Conservation (phyloP, 371 early-diverging fungal genomes). For the Actinomortierella wolfii region DNA sequence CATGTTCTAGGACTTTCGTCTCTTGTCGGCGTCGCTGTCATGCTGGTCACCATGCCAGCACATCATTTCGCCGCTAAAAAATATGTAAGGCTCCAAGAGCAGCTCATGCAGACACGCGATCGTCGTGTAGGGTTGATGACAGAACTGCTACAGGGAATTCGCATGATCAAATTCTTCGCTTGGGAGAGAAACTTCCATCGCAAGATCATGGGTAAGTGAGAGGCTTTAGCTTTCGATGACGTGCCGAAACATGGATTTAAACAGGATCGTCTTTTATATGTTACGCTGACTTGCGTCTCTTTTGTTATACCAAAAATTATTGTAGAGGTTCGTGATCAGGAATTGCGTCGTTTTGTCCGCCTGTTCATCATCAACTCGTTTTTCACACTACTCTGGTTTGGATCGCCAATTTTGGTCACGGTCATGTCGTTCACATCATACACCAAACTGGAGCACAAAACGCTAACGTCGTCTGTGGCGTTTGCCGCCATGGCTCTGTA, state of each 20-base stretch:
- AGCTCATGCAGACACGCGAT: slow-evolving; percentile 58
- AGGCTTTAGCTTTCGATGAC: too few species aligned
- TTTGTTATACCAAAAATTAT: background rate
- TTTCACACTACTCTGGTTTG: slow-evolving; percentile 45
- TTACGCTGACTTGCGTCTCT: too few species aligned
- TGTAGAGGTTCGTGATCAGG: slow-evolving; percentile 42
- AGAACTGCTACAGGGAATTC: slow-evolving; percentile 67
- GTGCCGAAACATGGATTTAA: too few species aligned
- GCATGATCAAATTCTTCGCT: slow-evolving; percentile 72
- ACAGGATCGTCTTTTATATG: too few species aligned
- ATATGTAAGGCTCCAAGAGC: slow-evolving; percentile 55
- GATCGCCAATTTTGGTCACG: slow-evolving; percentile 60
- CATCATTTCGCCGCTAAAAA: slow-evolving; percentile 59
- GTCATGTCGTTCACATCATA: slow-evolving; percentile 58
- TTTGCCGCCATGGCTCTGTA: slow-evolving; percentile 65
- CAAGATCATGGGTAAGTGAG: slow-evolving; percentile 50
- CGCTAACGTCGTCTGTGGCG: slow-evolving; percentile 59
- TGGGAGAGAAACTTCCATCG: slow-evolving; percentile 63
- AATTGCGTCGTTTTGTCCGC: slow-evolving; percentile 33
- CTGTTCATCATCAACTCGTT: slow-evolving; percentile 35
- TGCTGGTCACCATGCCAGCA: slow-evolving; percentile 52
- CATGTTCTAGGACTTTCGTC: slow-evolving; percentile 55
- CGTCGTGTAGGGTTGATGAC: slow-evolving; percentile 59
- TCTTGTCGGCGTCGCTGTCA: slow-evolving; percentile 53
- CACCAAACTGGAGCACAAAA: slow-evolving; percentile 57